Percentiles rank a stretch among this genome's conserved stretches.
These are phyloP conservation scores for Bromus sterilis DNA, from an alignment of 176 grass and related monocot species.

Conservation along the genomic window DNA sequence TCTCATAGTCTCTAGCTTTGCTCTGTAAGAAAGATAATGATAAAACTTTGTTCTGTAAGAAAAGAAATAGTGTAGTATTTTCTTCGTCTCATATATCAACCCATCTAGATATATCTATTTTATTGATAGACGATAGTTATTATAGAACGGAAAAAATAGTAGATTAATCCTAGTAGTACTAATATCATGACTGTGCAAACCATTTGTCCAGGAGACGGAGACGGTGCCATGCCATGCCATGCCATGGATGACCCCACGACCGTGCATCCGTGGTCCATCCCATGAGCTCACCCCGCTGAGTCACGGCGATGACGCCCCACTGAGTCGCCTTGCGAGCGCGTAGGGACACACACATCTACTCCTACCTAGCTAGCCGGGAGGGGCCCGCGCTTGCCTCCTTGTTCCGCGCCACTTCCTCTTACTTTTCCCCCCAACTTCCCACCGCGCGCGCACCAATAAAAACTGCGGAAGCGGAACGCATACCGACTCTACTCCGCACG, in stretches of 20 bases:
- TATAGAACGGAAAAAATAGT: too few species aligned
- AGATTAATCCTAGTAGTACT: neutral
- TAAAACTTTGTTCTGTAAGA: too few species aligned
- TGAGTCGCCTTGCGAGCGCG: neutral
- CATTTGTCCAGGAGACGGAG: neutral
- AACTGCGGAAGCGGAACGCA: neutral
- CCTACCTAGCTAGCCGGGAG: neutral
- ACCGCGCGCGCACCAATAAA: conserved; percentile 27
- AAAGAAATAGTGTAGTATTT: too few species aligned
- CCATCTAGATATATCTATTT: too few species aligned
- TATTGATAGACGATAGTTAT: too few species aligned
- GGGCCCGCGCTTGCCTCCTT: neutral
- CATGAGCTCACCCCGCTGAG: conserved; percentile 2
- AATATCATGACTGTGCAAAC: neutral
- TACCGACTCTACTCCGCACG: neutral
- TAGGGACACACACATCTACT: neutral
- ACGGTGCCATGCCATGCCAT: too few species aligned
- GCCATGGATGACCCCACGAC: neutral
- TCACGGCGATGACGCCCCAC: conserved; percentile 29
- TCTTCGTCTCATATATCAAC: too few species aligned
- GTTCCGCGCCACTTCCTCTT: conserved; percentile 20
- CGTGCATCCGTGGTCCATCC: neutral
- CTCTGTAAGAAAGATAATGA: too few species aligned
- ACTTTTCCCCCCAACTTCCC: conserved; percentile 33
- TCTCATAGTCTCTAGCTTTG: too few species aligned